Base-by-base conservation (phyloP, 768 basidiomycete genomes). In the Hypholoma fasciculare region DNA sequence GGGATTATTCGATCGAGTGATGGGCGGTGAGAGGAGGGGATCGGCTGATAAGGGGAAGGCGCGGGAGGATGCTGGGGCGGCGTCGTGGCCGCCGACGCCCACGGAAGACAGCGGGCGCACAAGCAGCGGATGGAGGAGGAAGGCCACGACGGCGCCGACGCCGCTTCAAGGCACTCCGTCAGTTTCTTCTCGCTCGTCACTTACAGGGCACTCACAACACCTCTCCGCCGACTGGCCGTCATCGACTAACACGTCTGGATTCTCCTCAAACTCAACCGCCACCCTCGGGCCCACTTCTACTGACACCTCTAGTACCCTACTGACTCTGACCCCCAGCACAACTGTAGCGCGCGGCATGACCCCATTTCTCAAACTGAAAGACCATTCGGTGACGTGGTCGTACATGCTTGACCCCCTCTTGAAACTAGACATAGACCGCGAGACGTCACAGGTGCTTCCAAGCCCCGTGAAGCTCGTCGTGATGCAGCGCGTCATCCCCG, bases 401-500 rank as follows among this genome's bases (percentile, higher is more conserved):
- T 78, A 85, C 52, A 72, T 76, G 0, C 74, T 92, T 17, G 77
- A 81, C 38, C 77, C 85, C 5, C 72, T 83, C 3, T 77, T 91
- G 13, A 83, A 87, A 59, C 71, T 82, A 71, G 81, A 83, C 59
- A 76, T 92, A 7, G 81, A 85, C 48, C 78, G 86, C 47, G 76
- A 78, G 54, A 74, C 77, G 0, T 65, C 71, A 0, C 78, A 83
- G 20, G 74, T 93, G 3, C 72, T 81, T 42, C 78, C 80, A n/a
- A 82, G 78, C 65, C 82, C 83, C 11, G 78, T 90, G 58, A 90
- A 87, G 70, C 76, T 93, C 3, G 78, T 83, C 23, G 81, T 91
- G 36, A 79, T 86, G 61, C 77, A 89, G 61, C 81, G 82, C n/a
- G 80, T 87, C 34, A 74, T 82, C 40, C 74, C 76, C 1, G 81